These are phyloP conservation scores for Ceratonia siliqua DNA, from an alignment of 306 rosid species.

Conservation along the genomic window DNA sequence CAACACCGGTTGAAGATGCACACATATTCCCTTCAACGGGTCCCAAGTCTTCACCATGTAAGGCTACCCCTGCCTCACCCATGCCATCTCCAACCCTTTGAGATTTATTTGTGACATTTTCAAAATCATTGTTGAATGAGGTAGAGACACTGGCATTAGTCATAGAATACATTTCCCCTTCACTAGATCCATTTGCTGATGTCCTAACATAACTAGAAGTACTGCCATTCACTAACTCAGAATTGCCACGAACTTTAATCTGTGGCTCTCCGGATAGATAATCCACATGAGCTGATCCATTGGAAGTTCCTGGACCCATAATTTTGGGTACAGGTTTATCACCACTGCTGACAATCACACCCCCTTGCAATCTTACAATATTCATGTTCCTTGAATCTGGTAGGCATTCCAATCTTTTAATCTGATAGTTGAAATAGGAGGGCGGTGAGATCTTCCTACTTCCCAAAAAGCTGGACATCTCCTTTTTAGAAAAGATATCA, in stretches of 20 bases:
- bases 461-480: constrained; percentile 68
- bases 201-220: constrained; percentile 45
- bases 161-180: constrained; percentile 36
- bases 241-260: constrained; percentile 34
- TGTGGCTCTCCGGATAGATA: constrained; percentile 41
- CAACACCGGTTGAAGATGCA: constrained; percentile 98
- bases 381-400: constrained; percentile 46
- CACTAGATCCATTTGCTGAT: constrained; percentile 47
- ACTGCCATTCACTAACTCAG: constrained; percentile 40
- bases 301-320: constrained; percentile 46
- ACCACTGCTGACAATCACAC: constrained; percentile 29
- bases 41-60: constrained; percentile 51
- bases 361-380: constrained; percentile 32
- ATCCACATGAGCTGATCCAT: constrained; percentile 42
- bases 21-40: constrained; percentile 84
- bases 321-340: constrained; percentile 33
- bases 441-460: constrained; percentile 64
- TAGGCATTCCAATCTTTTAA: constrained; percentile 46
- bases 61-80: constrained; percentile 46
- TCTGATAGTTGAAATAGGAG: constrained; percentile 47
- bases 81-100: constrained; percentile 39
- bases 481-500: constrained; percentile 69
- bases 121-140: constrained; percentile 28
- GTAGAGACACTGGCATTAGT: constrained; percentile 32
- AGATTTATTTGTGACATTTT: constrained; percentile 41